These are phyloP conservation scores for Pseudoscleropodium purum DNA, from an alignment of 225 moss, liverwort and hornwort genomes.

Conservation along the genomic window DNA sequence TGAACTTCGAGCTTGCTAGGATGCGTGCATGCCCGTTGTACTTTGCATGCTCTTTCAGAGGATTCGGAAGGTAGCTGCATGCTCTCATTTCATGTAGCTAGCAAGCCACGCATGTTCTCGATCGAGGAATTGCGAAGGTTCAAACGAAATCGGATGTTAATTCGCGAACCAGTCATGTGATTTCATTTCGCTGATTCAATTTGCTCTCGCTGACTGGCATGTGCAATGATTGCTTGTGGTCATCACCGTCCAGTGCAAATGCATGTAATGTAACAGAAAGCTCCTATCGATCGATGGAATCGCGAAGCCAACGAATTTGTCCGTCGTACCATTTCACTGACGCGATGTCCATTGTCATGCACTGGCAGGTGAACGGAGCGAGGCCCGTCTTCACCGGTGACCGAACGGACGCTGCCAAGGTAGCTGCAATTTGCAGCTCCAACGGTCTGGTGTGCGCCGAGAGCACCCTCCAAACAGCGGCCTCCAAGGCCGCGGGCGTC, in stretches of 20 bases:
- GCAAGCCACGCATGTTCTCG: not conserved
- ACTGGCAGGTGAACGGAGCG: not conserved
- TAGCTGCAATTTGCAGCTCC: not conserved
- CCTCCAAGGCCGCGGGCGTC: not conserved
- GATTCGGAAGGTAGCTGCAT: not conserved
- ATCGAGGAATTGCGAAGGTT: not conserved
- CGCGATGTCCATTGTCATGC: not conserved
- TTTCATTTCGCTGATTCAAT: not conserved
- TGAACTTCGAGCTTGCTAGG: not conserved
- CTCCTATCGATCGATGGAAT: not conserved
- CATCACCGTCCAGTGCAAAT: too few relatives aligned
- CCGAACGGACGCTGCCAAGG: not conserved
- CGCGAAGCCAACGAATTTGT: not conserved
- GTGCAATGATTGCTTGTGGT: not conserved
- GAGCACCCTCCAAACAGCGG: not conserved
- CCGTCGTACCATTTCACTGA: not conserved
- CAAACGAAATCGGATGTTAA: too few relatives aligned
- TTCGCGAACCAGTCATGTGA: not conserved
- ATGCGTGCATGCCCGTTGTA: too few relatives aligned
- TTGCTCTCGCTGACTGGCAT: not conserved
- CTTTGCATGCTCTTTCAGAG: not conserved
- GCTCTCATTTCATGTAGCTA: not conserved
- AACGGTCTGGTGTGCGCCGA: not conserved
- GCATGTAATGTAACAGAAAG: not conserved
- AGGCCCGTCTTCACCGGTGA: not conserved